A percentile compares a stretch with the other conserved stretches of the same genome.
These are phyloP conservation scores for Waltergamsia citrina DNA, from an alignment of 2,329 filamentous ascomycete genomes.

Conservation along the genomic window DNA sequence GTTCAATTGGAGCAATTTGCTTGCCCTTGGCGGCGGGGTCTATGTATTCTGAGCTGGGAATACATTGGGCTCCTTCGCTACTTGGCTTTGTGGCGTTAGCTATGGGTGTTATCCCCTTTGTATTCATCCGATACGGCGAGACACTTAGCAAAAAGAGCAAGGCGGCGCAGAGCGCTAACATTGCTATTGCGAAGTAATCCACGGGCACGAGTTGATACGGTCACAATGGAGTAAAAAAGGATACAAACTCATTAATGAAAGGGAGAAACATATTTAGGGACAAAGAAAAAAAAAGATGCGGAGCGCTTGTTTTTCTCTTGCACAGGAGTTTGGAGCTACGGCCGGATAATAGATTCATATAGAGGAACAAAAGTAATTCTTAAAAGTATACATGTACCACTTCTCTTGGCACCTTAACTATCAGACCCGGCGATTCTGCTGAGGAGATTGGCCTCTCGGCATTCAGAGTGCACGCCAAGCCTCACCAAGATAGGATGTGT, in stretches of 20 bases:
- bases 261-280: too few relatives aligned
- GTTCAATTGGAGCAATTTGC: slow-evolving; percentile 20
- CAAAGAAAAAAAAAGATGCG: too few relatives aligned
- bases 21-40: slow-evolving; percentile 19
- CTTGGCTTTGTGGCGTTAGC: slow-evolving; percentile 17
- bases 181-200: too few relatives aligned
- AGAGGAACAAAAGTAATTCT: too few relatives aligned
- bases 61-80: slow-evolving; percentile 24
- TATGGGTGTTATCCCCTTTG: slow-evolving; percentile 21
- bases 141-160: slow-evolving; percentile 15
- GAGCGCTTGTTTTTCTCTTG: neutral
- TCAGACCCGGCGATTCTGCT: too few relatives aligned
- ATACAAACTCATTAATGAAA: neutral
- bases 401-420: too few relatives aligned
- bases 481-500: too few relatives aligned
- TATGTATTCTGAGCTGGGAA: slow-evolving; percentile 20
- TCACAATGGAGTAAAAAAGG: neutral
- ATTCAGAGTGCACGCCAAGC: too few relatives aligned
- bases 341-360: too few relatives aligned
- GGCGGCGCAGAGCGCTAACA: slow-evolving; percentile 1
- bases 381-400: too few relatives aligned
- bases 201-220: neutral
- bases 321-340: too few relatives aligned
- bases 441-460: too few relatives aligned
- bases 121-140: slow-evolving; percentile 20